These are phyloP conservation scores for Paxillus ammoniavirescens DNA, from an alignment of 768 basidiomycete species.

Conservation along the genomic window DNA sequence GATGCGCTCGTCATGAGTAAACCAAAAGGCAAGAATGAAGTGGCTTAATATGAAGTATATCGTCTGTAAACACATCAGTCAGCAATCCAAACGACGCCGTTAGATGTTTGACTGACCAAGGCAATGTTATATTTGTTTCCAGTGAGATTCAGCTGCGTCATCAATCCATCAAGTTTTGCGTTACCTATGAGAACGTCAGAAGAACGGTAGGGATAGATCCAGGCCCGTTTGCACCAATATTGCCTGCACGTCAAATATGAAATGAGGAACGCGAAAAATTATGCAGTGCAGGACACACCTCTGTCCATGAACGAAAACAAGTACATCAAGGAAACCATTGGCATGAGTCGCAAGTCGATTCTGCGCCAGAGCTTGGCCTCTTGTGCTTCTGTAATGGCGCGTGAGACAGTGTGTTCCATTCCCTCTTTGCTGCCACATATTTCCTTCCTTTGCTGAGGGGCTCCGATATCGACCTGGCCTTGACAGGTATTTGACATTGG, in stretches of 20 bases:
- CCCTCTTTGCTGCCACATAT: background rate
- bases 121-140: constrained; percentile 67
- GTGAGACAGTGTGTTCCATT: no score
- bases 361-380: constrained; percentile 55
- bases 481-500: constrained; percentile 30
- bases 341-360: constrained; percentile 38
- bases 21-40: background rate
- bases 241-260: constrained; percentile 40
- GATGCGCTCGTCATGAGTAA: background rate
- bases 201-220: background rate
- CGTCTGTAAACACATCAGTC: constrained; percentile 38
- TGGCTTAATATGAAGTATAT: constrained; percentile 65
- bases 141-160: constrained; percentile 51
- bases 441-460: background rate
- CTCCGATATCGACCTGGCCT: constrained; percentile 15
- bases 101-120: constrained; percentile 38
- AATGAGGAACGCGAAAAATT: background rate
- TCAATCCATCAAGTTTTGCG: constrained; percentile 63
- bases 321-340: constrained; percentile 49
- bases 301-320: constrained; percentile 62
- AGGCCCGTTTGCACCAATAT: constrained; percentile 40
- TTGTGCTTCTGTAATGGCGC: constrained; percentile 37
- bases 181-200: constrained; percentile 42
- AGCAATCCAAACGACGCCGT: no score
- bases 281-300: constrained; percentile 31